Conservation (phyloP, 2,329 filamentous ascomycete species). For the Remersonia thermophila region DNA sequence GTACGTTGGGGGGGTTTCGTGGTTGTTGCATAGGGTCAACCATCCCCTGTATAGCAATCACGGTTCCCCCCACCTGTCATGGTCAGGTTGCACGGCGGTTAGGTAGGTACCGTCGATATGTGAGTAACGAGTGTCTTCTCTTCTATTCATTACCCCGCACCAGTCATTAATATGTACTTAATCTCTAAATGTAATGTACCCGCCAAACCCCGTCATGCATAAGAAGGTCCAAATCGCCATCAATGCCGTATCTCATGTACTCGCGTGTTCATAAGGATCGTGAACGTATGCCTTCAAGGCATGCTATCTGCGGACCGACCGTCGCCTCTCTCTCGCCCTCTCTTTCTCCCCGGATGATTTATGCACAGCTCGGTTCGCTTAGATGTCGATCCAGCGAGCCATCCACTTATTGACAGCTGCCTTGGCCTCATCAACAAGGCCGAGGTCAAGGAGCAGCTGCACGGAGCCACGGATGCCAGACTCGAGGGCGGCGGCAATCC, state of each 20-base stretch:
- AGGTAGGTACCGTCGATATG: too few species aligned
- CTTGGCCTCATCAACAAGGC: conserved; percentile 59
- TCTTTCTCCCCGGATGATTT: not conserved
- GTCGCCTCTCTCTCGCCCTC: not conserved
- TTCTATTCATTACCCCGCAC: too few species aligned
- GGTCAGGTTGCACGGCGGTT: too few species aligned
- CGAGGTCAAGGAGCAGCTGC: conserved; percentile 51
- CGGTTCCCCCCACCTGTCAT: too few species aligned
- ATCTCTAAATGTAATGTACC: too few species aligned
- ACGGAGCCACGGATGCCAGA: conserved; percentile 53
- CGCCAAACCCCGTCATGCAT: too few species aligned
- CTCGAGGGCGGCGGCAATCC: conserved; percentile 56
- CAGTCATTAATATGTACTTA: too few species aligned
- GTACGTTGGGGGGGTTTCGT: too few species aligned
- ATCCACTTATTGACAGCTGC: conserved; percentile 52
- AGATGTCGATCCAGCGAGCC: conserved; percentile 50
- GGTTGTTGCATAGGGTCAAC: too few species aligned
- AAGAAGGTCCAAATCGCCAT: not conserved
- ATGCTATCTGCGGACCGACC: not conserved
- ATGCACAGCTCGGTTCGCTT: not conserved
- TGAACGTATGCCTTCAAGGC: not conserved
- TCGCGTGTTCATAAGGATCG: not conserved
- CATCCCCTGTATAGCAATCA: too few species aligned
- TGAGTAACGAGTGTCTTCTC: too few species aligned
- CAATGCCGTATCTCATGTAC: not conserved